A percentile compares a stretch with the other conserved stretches of the same genome.
Evolutionary conservation across 768 basidiomycete genomes (phyloP).

Genomic region (Auriscalpium orientale): DNA sequence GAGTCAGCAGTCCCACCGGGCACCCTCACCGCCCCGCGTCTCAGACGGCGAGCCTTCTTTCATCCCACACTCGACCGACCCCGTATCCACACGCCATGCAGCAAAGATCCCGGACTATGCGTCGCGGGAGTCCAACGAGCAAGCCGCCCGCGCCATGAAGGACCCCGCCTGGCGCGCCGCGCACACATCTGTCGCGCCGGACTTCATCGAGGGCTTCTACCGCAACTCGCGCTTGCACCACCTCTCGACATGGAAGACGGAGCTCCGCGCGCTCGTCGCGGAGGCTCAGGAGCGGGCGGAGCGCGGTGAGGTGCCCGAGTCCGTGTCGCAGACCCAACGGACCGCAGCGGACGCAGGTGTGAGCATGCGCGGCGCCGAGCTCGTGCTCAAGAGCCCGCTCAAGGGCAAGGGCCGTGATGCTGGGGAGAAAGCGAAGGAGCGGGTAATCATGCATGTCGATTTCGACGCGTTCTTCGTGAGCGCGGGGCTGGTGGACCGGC

Average conservation of each 20-base stretch:
- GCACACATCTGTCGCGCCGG: conserved; percentile 79
- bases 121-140: conserved; percentile 54
- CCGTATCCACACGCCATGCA: conserved; percentile 33
- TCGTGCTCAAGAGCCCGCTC: conserved; percentile 43
- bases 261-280: conserved; percentile 70
- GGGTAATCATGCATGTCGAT: conserved; percentile 86
- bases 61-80: conserved; percentile 35
- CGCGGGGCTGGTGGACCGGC: conserved; percentile 74
- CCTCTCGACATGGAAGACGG: conserved; percentile 86
- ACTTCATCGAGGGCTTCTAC: conserved; percentile 72
- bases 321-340: conserved; percentile 13
- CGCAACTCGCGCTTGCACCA: conserved; percentile 88
- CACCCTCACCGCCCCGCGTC: background rate
- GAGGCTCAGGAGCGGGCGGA: conserved; percentile 74
- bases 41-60: conserved; percentile 6
- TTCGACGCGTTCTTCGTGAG: conserved; percentile 98
- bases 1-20: background rate
- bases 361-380: conserved; percentile 32
- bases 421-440: conserved; percentile 40
- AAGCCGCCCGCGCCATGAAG: conserved; percentile 74
- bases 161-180: conserved; percentile 80
- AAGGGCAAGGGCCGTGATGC: conserved; percentile 52
- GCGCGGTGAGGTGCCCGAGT: conserved; percentile 17
- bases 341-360: conserved; percentile 6
- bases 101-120: conserved; percentile 58